These are phyloP conservation scores for Aquanectria penicillioides DNA, from an alignment of 2,329 filamentous ascomycete species.

Conservation along the genomic window DNA sequence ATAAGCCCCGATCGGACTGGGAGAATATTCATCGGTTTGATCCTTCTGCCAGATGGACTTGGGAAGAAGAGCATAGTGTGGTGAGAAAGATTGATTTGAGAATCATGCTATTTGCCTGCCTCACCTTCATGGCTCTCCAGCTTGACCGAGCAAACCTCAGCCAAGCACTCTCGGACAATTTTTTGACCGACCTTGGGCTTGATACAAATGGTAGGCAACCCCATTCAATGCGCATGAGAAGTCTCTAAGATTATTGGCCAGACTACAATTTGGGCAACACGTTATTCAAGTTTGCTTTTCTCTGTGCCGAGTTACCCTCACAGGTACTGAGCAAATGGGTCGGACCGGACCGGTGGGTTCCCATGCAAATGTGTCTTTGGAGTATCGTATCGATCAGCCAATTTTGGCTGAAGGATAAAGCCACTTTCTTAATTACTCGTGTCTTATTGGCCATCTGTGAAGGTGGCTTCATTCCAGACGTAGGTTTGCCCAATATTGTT, in stretches of 20 bases:
- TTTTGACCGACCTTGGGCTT: conserved; percentile 54
- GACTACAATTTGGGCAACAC: conserved; percentile 49
- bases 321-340: conserved; percentile 68
- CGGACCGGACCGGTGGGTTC: conserved; percentile 69
- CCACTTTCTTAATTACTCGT: conserved; percentile 24
- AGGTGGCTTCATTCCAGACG: conserved; percentile 32
- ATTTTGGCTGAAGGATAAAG: conserved; percentile 22
- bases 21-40: conserved; percentile 60
- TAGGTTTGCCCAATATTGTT: conserved; percentile 13
- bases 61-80: conserved; percentile 50
- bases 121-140: conserved; percentile 56
- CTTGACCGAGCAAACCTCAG: conserved; percentile 58
- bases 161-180: conserved; percentile 60
- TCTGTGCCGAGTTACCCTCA: conserved; percentile 60
- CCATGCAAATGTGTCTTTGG: conserved; percentile 66
- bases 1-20: conserved; percentile 24
- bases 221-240: too few species aligned
- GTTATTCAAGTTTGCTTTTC: conserved; percentile 45
- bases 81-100: conserved; percentile 52
- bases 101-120: conserved; percentile 58
- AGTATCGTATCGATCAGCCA: conserved; percentile 58
- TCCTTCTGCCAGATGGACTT: conserved; percentile 53
- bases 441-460: conserved; percentile 29
- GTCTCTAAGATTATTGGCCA: conserved; percentile 19
- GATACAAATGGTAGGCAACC: conserved; percentile 50